Conservation (phyloP, 2,329 filamentous ascomycete genomes). For the Xylaria sp. region DNA sequence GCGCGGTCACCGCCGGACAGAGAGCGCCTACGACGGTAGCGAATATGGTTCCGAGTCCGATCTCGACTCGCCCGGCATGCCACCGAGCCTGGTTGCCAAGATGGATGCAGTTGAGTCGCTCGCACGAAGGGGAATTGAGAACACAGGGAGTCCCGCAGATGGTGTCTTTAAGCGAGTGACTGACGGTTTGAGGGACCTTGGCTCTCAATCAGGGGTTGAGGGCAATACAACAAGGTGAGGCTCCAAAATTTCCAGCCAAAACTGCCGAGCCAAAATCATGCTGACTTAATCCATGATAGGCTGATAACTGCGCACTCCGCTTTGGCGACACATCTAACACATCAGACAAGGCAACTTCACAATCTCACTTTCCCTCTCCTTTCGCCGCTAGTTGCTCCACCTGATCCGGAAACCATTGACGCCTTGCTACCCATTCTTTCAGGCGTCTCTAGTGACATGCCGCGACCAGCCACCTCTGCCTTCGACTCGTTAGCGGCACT, state of each 20-base stretch:
- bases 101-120: conserved; percentile 76
- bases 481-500: conserved; percentile 71
- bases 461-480: conserved; percentile 65
- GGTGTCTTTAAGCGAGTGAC: conserved; percentile 72
- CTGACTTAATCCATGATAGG: conserved; percentile 48
- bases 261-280: conserved; percentile 1
- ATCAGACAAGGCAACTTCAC: conserved; percentile 78
- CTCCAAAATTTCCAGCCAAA: conserved; percentile 2
- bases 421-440: conserved; percentile 71
- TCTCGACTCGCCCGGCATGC: conserved; percentile 71
- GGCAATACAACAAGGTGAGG: conserved; percentile 71
- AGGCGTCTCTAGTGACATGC: conserved; percentile 69
- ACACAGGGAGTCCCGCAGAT: conserved; percentile 67
- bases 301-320: conserved; percentile 78
- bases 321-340: conserved; percentile 73
- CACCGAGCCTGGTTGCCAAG: conserved; percentile 68
- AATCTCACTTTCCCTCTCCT: conserved; percentile 73
- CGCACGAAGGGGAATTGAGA: conserved; percentile 69
- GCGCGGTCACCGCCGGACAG: conserved; percentile 56
- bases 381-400: conserved; percentile 69
- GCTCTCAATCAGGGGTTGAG: conserved; percentile 74
- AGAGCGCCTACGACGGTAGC: conserved; percentile 72
- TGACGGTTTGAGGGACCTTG: conserved; percentile 72
- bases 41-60: conserved; percentile 77
- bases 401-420: conserved; percentile 69